These are phyloP conservation scores for Coffea eugenioides DNA, from an alignment of 257 asterid species.

Conservation along the genomic window DNA sequence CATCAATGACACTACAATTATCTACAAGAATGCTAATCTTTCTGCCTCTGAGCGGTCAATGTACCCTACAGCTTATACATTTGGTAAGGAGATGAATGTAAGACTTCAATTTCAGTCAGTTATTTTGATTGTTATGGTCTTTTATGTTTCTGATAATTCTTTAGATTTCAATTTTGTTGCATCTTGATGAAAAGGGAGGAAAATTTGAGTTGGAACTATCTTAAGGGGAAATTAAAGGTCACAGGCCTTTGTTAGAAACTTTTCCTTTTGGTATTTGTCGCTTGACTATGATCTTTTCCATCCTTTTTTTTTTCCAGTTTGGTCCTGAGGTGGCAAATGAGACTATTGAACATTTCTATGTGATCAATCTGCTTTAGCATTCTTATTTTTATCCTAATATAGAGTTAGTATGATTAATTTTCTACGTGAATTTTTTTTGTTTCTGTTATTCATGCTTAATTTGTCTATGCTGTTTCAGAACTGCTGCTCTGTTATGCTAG, in stretches of 20 bases:
- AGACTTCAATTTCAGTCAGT: background rate
- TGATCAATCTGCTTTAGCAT: background rate
- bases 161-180: background rate
- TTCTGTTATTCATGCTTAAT: background rate
- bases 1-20: conserved; percentile 66
- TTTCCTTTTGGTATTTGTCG: background rate
- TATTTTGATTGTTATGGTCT: background rate
- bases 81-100: conserved; percentile 55
- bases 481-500: conserved; percentile 1
- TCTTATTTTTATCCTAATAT: background rate
- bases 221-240: background rate
- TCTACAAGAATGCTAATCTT: conserved; percentile 68
- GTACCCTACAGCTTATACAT: conserved; percentile 77
- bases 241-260: background rate
- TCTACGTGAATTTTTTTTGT: too few relatives aligned
- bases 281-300: background rate
- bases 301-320: background rate
- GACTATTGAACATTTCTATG: background rate
- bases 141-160: background rate
- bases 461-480: background rate
- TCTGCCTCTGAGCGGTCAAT: conserved; percentile 77
- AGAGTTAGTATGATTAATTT: background rate
- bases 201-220: background rate
- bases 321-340: background rate
- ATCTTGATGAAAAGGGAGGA: background rate